Conservation (phyloP, 2,329 filamentous ascomycete genomes). For the Colletotrichum sp. region DNA sequence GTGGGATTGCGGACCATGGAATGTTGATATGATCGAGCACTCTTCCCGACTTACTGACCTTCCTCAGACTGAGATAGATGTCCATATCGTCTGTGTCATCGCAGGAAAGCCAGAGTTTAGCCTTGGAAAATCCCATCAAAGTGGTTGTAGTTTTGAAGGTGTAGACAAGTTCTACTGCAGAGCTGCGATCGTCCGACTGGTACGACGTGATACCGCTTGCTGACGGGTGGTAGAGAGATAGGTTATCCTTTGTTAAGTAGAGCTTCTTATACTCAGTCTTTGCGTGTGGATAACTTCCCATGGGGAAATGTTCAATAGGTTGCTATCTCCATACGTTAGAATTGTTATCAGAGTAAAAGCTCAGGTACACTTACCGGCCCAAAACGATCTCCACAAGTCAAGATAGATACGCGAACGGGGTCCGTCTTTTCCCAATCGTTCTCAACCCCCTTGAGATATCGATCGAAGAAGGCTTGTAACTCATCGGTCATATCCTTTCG, state of each 20-base stretch:
- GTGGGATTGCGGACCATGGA: constrained; percentile 23
- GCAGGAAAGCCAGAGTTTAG: constrained; percentile 48
- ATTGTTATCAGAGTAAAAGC: no score
- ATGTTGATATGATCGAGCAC: constrained; percentile 27
- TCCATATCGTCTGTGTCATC: constrained; percentile 44
- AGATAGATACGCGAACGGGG: constrained; percentile 41
- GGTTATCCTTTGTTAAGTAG: constrained; percentile 29
- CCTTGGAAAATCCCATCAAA: constrained; percentile 49
- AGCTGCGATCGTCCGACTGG: background rate
- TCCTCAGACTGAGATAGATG: constrained; percentile 36
- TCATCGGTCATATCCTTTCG: constrained; percentile 29
- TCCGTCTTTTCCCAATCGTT: constrained; percentile 52
- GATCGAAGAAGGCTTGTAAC: constrained; percentile 48
- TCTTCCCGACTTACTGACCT: constrained; percentile 4
- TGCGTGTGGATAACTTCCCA: background rate
- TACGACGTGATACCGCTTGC: background rate
- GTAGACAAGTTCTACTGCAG: background rate
- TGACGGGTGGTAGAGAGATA: constrained; percentile 37
- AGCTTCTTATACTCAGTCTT: background rate
- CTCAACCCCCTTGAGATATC: constrained; percentile 43
- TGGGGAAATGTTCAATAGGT: background rate
- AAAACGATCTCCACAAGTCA: constrained; percentile 28
- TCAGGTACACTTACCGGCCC: background rate
- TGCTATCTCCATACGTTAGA: background rate
- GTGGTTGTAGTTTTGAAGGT: constrained; percentile 30